phyloP scores from a whole-genome alignment of 768 basidiomycete species.

The Boletus subcaerulescens region DNA sequence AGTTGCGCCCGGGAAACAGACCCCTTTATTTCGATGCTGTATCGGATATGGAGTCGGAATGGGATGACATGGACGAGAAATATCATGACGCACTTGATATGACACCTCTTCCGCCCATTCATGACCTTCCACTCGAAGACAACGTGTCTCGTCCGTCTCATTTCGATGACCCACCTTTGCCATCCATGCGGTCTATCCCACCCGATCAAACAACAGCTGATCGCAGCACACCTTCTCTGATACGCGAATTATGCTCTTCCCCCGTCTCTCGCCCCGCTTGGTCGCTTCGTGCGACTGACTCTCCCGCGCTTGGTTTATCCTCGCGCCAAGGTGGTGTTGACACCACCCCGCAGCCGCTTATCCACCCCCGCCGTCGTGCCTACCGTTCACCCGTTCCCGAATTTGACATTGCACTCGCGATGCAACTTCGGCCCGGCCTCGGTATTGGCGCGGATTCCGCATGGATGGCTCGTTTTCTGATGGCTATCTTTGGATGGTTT shows the following conservation, averaged over 20 bases:
- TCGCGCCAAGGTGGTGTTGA: constrained; percentile 4
- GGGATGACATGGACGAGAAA: constrained; percentile 28
- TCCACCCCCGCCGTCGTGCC: constrained; percentile 24
- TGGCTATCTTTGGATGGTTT: constrained; percentile 79
- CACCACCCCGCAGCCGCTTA: constrained; percentile 8
- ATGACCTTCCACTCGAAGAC: constrained; percentile 20
- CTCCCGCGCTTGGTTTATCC: constrained; percentile 19
- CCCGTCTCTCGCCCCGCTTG: constrained; percentile 24
- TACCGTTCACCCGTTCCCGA: constrained; percentile 44
- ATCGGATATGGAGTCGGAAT: constrained; percentile 24
- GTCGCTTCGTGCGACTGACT: constrained; percentile 29
- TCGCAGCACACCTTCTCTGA: constrained; percentile 3
- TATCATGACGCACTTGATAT: constrained; percentile 30
- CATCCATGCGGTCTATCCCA: neutral
- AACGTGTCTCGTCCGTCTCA: constrained; percentile 4
- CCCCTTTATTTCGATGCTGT: constrained; percentile 6
- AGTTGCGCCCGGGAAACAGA: constrained; percentile 1
- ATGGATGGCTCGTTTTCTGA: constrained; percentile 77
- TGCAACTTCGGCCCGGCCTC: constrained; percentile 73
- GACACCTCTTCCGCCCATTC: constrained; percentile 18
- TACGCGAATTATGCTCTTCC: constrained; percentile 14
- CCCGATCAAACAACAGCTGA: constrained; percentile 11
- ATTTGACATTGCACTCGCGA: constrained; percentile 67
- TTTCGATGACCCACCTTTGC: constrained; percentile 13
- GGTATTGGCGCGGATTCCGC: constrained; percentile 71